Evolutionary conservation across 805 yeast genomes (phyloP).

Genomic region (Myxozyma vanderwaltii): DNA sequence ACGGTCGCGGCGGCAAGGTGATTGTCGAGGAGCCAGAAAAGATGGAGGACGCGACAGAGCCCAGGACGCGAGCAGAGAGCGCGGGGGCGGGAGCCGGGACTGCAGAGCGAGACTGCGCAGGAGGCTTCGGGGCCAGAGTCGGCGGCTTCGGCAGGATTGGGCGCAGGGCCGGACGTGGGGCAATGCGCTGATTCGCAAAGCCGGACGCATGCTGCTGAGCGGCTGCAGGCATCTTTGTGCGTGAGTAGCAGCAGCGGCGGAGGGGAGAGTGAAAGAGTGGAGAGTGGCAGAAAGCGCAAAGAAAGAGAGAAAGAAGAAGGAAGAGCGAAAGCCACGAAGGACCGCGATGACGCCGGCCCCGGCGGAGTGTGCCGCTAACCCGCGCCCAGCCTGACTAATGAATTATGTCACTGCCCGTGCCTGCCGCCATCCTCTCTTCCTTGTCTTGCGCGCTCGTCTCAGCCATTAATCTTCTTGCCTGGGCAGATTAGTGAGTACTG

Average conservation of each 20-base stretch:
- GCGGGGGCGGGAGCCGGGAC: slow-evolving; percentile 11
- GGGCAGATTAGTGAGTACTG: too few species aligned
- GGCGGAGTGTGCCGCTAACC: slow-evolving; percentile 14
- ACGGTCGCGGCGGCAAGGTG: slow-evolving; percentile 34
- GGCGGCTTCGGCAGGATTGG: slow-evolving; percentile 32
- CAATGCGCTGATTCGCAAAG: slow-evolving; percentile 6
- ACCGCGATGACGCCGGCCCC: slow-evolving; percentile 18
- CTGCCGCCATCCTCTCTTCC: background rate
- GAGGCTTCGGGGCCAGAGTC: slow-evolving; percentile 15
- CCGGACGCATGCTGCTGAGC: slow-evolving; percentile 18
- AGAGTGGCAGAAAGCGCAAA: slow-evolving; percentile 10
- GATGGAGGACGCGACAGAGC: slow-evolving; percentile 34
- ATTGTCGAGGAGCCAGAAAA: slow-evolving; percentile 33
- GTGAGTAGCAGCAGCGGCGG: too few species aligned
- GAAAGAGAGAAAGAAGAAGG: background rate
- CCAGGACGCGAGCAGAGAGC: slow-evolving; percentile 27
- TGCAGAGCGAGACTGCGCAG: slow-evolving; percentile 7
- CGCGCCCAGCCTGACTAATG: background rate
- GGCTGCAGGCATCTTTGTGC: background rate
- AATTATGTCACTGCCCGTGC: background rate
- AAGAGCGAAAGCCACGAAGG: background rate
- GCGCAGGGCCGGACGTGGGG: slow-evolving; percentile 29
- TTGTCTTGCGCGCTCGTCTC: too few species aligned
- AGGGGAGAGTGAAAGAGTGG: background rate
- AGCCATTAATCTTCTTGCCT: too few species aligned